Evolutionary conservation across 129 eudicot species (phyloP), one percentile per base, ranked within the genome.

Genomic region (Pittosporum tobira): DNA sequence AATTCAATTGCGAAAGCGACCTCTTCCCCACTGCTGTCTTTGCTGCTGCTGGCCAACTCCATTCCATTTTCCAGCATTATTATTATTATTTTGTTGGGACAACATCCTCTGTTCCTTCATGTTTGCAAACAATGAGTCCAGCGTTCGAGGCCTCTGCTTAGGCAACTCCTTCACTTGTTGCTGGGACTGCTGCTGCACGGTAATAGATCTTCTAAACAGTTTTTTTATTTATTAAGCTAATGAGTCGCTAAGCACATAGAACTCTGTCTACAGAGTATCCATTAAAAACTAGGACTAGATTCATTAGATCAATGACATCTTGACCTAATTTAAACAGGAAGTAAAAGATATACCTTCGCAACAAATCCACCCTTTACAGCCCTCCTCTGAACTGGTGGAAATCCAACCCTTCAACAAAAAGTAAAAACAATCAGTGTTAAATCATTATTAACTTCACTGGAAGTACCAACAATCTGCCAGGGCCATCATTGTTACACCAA

Each of bases 51-150:
- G 95, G 26, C 81, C 85, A n/a, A 69, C 81, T 21, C 88, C 83
- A 62, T 70, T 68, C 57, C 82, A 68, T 68, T 80, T 71, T 8
- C 77, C 63, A 18, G 34, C 67, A 30, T 59, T 70, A n/a, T n/a
- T n/a, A n/a, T n/a, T n/a, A n/a, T n/a, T n/a, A 18, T 57, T 72
- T 50, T 81, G 80, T 23, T 59, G 75, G n/a, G n/a, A n/a, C n/a
- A n/a, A n/a, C n/a, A 81, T 76, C 59, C 96, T 73, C 63, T 84
- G 72, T 62, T 87, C 94, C 72, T 80, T 81, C 94, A 84, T 84
- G 74, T 84, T 80, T 5, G 96, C 89, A 69, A 88, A 88, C 50
- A 81, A 74, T 5, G 94, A 84, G 65, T 88, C 96, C 48, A 88
- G 63, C 1, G 96, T 88, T 61, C 81, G 87, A 26, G 94, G 78